A percentile compares a stretch with the other conserved stretches of the same genome.
Conservation (phyloP, 495 filamentous ascomycete genomes). For the Aspergillus sparsus region DNA sequence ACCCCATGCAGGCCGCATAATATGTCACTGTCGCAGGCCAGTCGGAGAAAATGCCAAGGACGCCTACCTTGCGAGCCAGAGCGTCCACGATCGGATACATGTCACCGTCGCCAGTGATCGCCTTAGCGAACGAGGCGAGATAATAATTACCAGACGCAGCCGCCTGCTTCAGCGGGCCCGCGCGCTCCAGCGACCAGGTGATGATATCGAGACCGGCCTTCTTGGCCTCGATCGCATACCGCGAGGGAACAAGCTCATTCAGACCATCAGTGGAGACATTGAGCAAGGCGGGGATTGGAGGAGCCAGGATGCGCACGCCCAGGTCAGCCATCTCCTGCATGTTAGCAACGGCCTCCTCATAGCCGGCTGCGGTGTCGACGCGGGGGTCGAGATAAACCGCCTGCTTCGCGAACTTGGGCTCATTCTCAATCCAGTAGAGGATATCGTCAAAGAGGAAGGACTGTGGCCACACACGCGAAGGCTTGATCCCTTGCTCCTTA, state of each 20-base stretch:
- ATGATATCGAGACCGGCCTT: slow-evolving; percentile 57
- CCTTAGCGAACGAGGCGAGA: slow-evolving; percentile 49
- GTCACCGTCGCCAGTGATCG: slow-evolving; percentile 58
- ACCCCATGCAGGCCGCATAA: slow-evolving; percentile 62
- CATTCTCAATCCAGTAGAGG: slow-evolving; percentile 60
- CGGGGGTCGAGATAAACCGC: slow-evolving; percentile 60
- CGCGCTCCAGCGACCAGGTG: slow-evolving; percentile 64
- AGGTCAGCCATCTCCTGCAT: slow-evolving; percentile 16
- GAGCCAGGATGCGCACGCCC: slow-evolving; percentile 25
- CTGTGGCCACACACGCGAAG: slow-evolving; percentile 60
- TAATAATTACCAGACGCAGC: slow-evolving; percentile 51
- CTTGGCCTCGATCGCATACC: slow-evolving; percentile 47
- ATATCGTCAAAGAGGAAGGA: slow-evolving; percentile 61
- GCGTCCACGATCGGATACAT: slow-evolving; percentile 60
- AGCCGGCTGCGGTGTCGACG: slow-evolving; percentile 46
- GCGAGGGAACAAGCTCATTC: slow-evolving; percentile 20
- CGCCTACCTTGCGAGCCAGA: slow-evolving; percentile 55
- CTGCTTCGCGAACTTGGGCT: slow-evolving; percentile 57
- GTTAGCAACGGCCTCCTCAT: slow-evolving; percentile 41
- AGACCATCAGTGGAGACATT: slow-evolving; percentile 21
- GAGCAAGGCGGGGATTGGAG: slow-evolving; percentile 24
- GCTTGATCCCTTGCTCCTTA: slow-evolving; percentile 49
- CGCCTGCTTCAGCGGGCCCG: slow-evolving; percentile 52
- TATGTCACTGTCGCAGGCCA: slow-evolving; percentile 64
- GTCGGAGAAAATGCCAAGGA: slow-evolving; percentile 59